Base-by-base conservation (phyloP, 1,284 basidiomycete species). In the Hymenochaete sp. region DNA sequence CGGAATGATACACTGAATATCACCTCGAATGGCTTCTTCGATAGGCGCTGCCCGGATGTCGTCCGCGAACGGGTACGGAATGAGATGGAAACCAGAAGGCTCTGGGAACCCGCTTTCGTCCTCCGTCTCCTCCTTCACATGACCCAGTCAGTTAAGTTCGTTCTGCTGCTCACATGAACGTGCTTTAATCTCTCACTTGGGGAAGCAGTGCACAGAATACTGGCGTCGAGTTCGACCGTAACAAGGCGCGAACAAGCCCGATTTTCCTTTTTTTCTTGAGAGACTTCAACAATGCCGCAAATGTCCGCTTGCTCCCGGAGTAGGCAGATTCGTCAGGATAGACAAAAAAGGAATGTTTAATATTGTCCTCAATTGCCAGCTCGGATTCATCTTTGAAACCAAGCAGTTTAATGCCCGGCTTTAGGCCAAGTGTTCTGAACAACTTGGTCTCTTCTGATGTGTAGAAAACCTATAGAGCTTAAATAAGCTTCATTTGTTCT, bases 251-350 rank as follows among this genome's bases (percentile, higher is more conserved):
- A 0, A 78, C 90, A 11, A 96, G 63, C 0, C 79, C 96, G 47
- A 97, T 80, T 59, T 86, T 88, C 41, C 83, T 66, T 61, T 91
- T 92, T 56, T 78, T 77, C 25, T 84, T 50, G 77, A 95, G 89
- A 2, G 87, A 82, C 52, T 82, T 77, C 29, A 98, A 71, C 6
- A 99, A 70, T 0, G 95, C 91, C 4, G 76, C 79, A 63, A 98
- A 98, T 0, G 90, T 88, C 36, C 95, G 77, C 49, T 84, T 95
- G 62, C 89, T 93, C 1, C 96, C 96, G 7, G 85, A 77, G 62
- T 85, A 93, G 27, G 77, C 66, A 85, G 76, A 67, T 60, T 98
- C 95, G 55, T 95, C 85, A 0, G 95, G 96, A 60, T 93, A 92
- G 50, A 98, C 78, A 59, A 98, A 98, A 43, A 79, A 67, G 0